Evolutionary conservation across 1,284 basidiomycete genomes (phyloP), one percentile per base, ranked within the genome.

Genomic region (Ganoderma leucocontextum): DNA sequence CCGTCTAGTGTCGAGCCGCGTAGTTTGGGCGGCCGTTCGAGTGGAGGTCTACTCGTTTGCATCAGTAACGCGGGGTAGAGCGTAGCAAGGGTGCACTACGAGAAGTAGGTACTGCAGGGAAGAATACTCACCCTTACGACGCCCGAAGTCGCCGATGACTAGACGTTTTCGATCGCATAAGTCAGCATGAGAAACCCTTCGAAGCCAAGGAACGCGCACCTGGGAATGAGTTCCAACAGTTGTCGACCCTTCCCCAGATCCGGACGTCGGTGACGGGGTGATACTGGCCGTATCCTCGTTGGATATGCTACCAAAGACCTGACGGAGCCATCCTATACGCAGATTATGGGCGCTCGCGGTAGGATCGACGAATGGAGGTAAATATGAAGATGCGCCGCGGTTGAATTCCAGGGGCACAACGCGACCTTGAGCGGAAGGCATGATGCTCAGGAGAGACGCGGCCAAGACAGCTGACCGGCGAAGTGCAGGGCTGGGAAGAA

Each of bases 401-500:
- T 53, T n/a, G 58, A 58, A 41, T 33, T 59, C 58, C 33, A 39
- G 17, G 17, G 64, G 66, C 10, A 72, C 15, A 10, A 64, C 49
- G 36, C 62, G 59, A 22, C 64, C 71, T 35, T 61, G 29, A 4
- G 42, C 64, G n/a, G 25, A 36, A 22, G 69, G 65, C 22, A 65
- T 49, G 53, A 60, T 52, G 47, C 65, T 60, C 17, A 67, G 33
- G 15, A 68, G 57, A 36, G 65, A 63, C 29, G 69, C 63, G 19
- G 42, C 53, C 12, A 66, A 29, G 0, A 69, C 63, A 13, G 65
- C 65, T 10, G 69, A 67, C 69, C 64, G 69, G 38, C 61, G 62
- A 15, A 52, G 39, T 39, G 65, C 52, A 19, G 61, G 63, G 25
- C 69, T 70, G 41, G 7, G 55, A 58, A 25, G n/a, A 9, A 60